These are phyloP conservation scores for Blastobotrys illinoisensis DNA, from an alignment of 1,139 yeast genomes.

Conservation along the genomic window DNA sequence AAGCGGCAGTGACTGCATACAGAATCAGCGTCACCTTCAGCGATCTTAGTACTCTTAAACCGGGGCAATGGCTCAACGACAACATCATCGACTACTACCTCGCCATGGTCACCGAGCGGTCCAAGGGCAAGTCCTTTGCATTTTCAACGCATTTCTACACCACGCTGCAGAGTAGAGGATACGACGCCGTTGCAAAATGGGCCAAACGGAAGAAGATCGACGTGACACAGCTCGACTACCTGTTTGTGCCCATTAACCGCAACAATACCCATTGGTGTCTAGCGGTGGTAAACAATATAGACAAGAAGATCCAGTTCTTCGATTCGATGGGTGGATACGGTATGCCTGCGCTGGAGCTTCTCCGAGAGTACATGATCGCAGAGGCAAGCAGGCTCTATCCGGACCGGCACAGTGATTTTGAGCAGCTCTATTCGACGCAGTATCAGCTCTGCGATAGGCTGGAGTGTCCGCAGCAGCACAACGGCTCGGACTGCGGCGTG, in stretches of 20 bases:
- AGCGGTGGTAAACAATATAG: slow-evolving; percentile 64
- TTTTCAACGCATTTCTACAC: slow-evolving; percentile 89
- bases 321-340: slow-evolving; percentile 71
- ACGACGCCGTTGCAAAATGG: slow-evolving; percentile 82
- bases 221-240: slow-evolving; percentile 54
- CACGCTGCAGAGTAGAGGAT: slow-evolving; percentile 64
- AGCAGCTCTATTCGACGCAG: slow-evolving; percentile 19
- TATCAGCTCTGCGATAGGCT: slow-evolving; percentile 32
- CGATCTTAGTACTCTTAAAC: slow-evolving; percentile 68
- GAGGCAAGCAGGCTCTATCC: slow-evolving; percentile 30
- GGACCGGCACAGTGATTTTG: slow-evolving; percentile 35
- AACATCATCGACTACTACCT: slow-evolving; percentile 81
- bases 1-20: slow-evolving; percentile 40
- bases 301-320: slow-evolving; percentile 57
- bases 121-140: slow-evolving; percentile 46
- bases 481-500: slow-evolving; percentile 95
- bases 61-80: slow-evolving; percentile 84
- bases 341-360: slow-evolving; percentile 43
- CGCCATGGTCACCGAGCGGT: slow-evolving; percentile 48
- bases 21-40: slow-evolving; percentile 56
- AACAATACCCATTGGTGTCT: slow-evolving; percentile 90
- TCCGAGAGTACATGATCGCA: slow-evolving; percentile 43
- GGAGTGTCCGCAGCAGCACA: slow-evolving; percentile 76
- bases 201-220: slow-evolving; percentile 75
- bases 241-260: slow-evolving; percentile 80